Conservation (phyloP, 1,139 yeast species). For the Trichomonascaceae sp. region DNA sequence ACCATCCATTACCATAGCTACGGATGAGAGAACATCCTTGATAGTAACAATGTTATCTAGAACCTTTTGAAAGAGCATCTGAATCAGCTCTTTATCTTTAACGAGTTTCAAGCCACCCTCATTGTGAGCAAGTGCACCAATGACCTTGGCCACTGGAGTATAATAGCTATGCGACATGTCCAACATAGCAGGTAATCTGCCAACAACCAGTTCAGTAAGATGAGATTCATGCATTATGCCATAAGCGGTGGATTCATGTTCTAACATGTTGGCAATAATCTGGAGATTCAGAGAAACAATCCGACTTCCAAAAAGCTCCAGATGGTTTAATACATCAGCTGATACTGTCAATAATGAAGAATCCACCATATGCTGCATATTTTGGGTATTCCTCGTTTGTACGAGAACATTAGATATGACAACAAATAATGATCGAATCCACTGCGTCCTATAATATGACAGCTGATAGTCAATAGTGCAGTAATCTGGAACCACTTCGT, state of each 20-base stretch:
- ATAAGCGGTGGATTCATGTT: constrained; percentile 88
- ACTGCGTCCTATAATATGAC: constrained; percentile 56
- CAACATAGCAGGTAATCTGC: constrained; percentile 44
- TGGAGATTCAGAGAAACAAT: constrained; percentile 61
- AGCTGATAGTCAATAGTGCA: constrained; percentile 53
- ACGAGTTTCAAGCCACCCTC: constrained; percentile 57
- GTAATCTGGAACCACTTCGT: constrained; percentile 44
- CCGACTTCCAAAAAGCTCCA: constrained; percentile 61
- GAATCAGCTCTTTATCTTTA: constrained; percentile 18
- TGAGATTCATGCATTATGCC: constrained; percentile 75
- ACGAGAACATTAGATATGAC: constrained; percentile 60
- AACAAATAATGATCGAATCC: constrained; percentile 43
- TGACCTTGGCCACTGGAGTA: constrained; percentile 61
- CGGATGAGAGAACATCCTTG: constrained; percentile 38
- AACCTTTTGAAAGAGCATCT: constrained; percentile 17
- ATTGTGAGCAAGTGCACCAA: constrained; percentile 81
- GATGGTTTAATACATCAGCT: constrained; percentile 53
- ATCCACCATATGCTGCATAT: constrained; percentile 79
- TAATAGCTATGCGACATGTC: constrained; percentile 52
- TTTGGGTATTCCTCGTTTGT: constrained; percentile 67
- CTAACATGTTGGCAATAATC: constrained; percentile 66
- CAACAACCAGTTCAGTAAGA: constrained; percentile 59
- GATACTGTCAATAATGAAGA: constrained; percentile 65
- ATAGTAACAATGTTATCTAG: constrained; percentile 17
- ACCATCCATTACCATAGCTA: constrained; percentile 75